phyloP scores from a whole-genome alignment of 2,329 filamentous ascomycete species.

The Trichothecium sympodiale region DNA sequence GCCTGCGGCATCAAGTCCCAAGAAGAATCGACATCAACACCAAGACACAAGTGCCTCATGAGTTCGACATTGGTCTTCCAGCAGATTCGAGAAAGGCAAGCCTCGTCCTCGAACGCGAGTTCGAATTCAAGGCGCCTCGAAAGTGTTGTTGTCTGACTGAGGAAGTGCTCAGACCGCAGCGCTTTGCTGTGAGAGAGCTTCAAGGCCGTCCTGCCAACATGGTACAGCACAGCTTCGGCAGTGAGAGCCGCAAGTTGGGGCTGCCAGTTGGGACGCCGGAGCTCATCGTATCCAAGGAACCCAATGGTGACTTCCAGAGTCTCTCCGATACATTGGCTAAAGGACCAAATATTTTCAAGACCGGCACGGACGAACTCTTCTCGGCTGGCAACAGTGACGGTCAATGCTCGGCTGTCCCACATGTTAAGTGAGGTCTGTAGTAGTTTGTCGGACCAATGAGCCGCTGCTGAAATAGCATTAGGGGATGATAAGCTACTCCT shows the following conservation, averaged over 20 bases:
- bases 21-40: slow-evolving; percentile 17
- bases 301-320: slow-evolving; percentile 14
- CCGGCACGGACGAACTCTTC: slow-evolving; percentile 15
- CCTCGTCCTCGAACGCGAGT: slow-evolving; percentile 16
- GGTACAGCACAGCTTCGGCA: slow-evolving; percentile 22
- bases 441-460: slow-evolving; percentile 11
- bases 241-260: slow-evolving; percentile 11
- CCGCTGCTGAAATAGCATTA: slow-evolving; percentile 8
- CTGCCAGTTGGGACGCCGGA: slow-evolving; percentile 13
- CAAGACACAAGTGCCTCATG: slow-evolving; percentile 21
- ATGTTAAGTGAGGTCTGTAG: slow-evolving; percentile 11
- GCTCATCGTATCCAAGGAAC: slow-evolving; percentile 15
- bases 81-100: slow-evolving; percentile 13
- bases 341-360: slow-evolving; percentile 13
- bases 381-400: slow-evolving; percentile 12
- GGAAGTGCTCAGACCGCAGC: slow-evolving; percentile 20
- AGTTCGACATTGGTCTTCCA: slow-evolving; percentile 18
- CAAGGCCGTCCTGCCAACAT: slow-evolving; percentile 17
- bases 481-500: slow-evolving; percentile 9
- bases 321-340: slow-evolving; percentile 11
- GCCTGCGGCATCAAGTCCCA: slow-evolving; percentile 18
- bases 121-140: slow-evolving; percentile 21
- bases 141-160: slow-evolving; percentile 13
- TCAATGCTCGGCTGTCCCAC: slow-evolving; percentile 13
- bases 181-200: slow-evolving; percentile 16